These are phyloP conservation scores for Hypoxylon sp. DNA, from an alignment of 2,329 filamentous ascomycete genomes.

Conservation along the genomic window DNA sequence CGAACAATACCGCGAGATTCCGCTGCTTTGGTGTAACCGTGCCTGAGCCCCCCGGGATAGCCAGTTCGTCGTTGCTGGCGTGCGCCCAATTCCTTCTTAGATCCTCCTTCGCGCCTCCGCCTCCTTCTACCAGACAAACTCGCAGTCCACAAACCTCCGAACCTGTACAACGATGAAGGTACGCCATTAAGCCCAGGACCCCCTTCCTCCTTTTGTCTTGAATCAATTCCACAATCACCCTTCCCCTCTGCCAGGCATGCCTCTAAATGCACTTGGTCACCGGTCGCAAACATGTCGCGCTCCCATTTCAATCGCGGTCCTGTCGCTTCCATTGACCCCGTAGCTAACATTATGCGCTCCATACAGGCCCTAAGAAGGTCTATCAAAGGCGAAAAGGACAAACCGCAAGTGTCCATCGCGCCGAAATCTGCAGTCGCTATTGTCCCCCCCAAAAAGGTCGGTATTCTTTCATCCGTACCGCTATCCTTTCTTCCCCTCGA, in stretches of 20 bases:
- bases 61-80: slow-evolving; percentile 41
- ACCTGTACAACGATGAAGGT: slow-evolving; percentile 54
- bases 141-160: slow-evolving; percentile 44
- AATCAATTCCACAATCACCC: slow-evolving; percentile 24
- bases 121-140: slow-evolving; percentile 31
- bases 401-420: slow-evolving; percentile 79
- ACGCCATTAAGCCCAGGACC: slow-evolving; percentile 49
- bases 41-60: slow-evolving; percentile 45
- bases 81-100: slow-evolving; percentile 44
- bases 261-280: slow-evolving; percentile 28
- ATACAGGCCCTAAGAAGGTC: slow-evolving; percentile 84
- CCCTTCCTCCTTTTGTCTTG: slow-evolving; percentile 36
- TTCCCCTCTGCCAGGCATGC: slow-evolving; percentile 35
- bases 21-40: slow-evolving; percentile 48
- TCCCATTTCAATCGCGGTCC: slow-evolving; percentile 43
- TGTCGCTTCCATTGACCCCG: slow-evolving; percentile 40
- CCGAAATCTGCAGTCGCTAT: slow-evolving; percentile 90
- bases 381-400: slow-evolving; percentile 88
- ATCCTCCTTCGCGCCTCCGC: slow-evolving; percentile 39
- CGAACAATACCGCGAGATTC: slow-evolving; percentile 47
- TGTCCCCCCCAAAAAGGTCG: slow-evolving; percentile 91
- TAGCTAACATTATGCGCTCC: slow-evolving; percentile 57
- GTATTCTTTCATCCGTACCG: slow-evolving; percentile 49
- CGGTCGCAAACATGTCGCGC: slow-evolving; percentile 47
- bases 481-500: slow-evolving; percentile 20